A percentile compares a stretch with the other conserved stretches of the same genome.
These are phyloP conservation scores for Pseudogymnoascus sp. DNA, from an alignment of 2,329 filamentous ascomycete species.

Conservation along the genomic window DNA sequence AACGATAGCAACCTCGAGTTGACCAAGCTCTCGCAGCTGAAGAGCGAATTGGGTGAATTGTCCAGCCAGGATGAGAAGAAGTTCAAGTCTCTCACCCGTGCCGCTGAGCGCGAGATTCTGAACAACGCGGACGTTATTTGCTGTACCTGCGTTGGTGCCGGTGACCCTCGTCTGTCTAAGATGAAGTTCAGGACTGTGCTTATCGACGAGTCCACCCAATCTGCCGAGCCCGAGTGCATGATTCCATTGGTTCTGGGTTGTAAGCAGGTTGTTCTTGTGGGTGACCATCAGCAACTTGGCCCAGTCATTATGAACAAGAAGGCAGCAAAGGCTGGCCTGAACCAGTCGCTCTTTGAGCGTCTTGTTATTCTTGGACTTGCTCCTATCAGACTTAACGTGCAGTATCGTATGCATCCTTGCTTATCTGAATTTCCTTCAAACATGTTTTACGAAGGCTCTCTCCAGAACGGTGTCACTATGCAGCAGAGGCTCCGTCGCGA, in stretches of 20 bases:
- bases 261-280: constrained; percentile 97
- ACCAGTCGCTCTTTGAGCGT: constrained; percentile 97
- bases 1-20: constrained; percentile 94
- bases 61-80: constrained; percentile 97
- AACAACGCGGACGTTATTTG: constrained; percentile 96
- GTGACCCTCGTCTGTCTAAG: constrained; percentile 88
- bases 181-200: constrained; percentile 98
- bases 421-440: constrained; percentile 96
- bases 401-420: constrained; percentile 98
- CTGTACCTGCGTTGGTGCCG: constrained; percentile 96
- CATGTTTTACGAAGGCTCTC: constrained; percentile 97
- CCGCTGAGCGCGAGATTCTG: constrained; percentile 89
- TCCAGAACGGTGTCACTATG: constrained; percentile 93
- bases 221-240: constrained; percentile 97
- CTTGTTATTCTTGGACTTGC: constrained; percentile 84
- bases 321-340: constrained; percentile 91
- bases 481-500: constrained; percentile 82
- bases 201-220: constrained; percentile 97
- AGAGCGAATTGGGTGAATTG: constrained; percentile 82
- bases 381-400: constrained; percentile 88
- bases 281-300: constrained; percentile 94
- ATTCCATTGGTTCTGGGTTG: constrained; percentile 94
- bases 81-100: constrained; percentile 89
- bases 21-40: constrained; percentile 85
- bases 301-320: constrained; percentile 99